Evolutionary conservation across 2,329 filamentous ascomycete species (phyloP), one percentile per base, ranked within the genome.

Genomic region (Aspergillus versicolor): DNA sequence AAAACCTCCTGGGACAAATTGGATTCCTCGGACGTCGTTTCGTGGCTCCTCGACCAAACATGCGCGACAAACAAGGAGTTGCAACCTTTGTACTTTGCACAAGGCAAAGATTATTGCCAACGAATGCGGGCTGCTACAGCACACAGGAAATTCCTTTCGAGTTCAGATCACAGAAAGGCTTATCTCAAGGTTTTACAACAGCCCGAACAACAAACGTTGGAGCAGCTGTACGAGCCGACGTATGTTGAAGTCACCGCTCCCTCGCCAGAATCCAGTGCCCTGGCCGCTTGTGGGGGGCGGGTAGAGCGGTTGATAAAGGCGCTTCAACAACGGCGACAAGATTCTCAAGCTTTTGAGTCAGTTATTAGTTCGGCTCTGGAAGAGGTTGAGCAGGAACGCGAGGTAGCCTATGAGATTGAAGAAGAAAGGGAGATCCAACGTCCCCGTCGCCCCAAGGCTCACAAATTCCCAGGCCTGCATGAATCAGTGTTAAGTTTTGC

Each of bases 41-140:
- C 68, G 3, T 89, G 87, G 87, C 77, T 89, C 0, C 75, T 90
- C 0, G 78, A 87, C 44, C 84, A 88, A 53, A 88, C 85, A 0
- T 90, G 87, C 57, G 69, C 74, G 7, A 78, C 73, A 0, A 86
- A 84, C 19, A 83, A 87, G 57, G 81, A 87, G 32, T 67, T 88
- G 0, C 81, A 83, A 47, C 76, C 81, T 0, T 73, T 90, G 0
- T 85, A 87, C 60, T 75, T 80, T 3, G 76, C 84, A 0, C 87
- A 90, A 65, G 85, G 86, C 0, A 67, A 74, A 0, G 84, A 88
- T 58, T 89, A 84, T 59, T 85, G 85, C 57, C 77, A 77, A 0
- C 80, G 85, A 1, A 78, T 73, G 0, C 76, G 88, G 50, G 82
- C 83, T 0, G 67, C 73, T 0, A 63, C 74, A 21, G 70, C 77